Base-by-base conservation (phyloP, 1,284 basidiomycete species). In the Moniliophthora roreri region DNA sequence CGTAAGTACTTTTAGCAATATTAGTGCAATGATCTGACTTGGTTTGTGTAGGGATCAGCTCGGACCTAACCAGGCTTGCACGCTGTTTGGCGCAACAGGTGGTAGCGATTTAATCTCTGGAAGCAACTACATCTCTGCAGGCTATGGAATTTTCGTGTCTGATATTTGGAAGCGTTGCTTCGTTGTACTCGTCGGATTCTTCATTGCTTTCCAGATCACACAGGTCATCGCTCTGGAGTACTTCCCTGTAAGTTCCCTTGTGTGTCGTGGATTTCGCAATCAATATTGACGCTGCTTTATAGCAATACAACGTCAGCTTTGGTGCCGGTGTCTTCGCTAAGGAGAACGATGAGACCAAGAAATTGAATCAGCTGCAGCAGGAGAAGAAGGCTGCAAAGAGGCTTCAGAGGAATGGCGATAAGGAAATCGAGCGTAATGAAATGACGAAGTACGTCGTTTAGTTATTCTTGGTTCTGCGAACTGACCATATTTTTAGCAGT, bases 41-140 rank as follows among this genome's bases (percentile, higher is more conserved):
- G 26, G 2, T 7, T 18, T 6, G 44, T 35, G 1, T 48, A 81
- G 84, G 1, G 68, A 74, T 24, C 62, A 49, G 13, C 64, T 88
- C 38, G 84, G 84, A 16, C 77, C 78, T 3, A 87, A 89, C 60
- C 87, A 89, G 69, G 79, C 75, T 4, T 89, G 87, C 63, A 87
- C 87, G 0, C 69, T 88, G 7, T 82, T 80, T 55, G 87, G 87
- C 18, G 70, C 87, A 0, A 60, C 64, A 3, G 62, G 72, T 0
- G 86, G 85, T 1, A 76, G 71, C 48, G 66, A 69, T 36, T 57
- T 70, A 13, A 77, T 89, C 38, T 56, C 65, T 15, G 87, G 87
- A 0, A 69, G 73, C 8, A 66, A 69, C 28, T 93, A 93, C 64
- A 70, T 95, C 39, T 62, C 66, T n/a, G 74, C 71, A 9, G 80